Base-by-base conservation (phyloP, 306 rosid genomes). In the Begonia loranthoides region DNA sequence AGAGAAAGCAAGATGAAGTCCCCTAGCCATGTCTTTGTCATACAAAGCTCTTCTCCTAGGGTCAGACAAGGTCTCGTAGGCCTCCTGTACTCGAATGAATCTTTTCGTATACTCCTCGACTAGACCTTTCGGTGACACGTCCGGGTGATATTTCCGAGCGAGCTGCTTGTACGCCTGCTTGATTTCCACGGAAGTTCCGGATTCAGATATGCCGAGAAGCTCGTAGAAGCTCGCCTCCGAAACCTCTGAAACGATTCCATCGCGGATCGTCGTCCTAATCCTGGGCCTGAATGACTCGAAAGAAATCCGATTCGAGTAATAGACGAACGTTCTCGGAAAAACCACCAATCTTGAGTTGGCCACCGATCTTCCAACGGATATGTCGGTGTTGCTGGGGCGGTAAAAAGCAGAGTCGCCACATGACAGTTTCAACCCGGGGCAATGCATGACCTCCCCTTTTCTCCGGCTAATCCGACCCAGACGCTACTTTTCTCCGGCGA, bases 91-190 rank as follows among this genome's bases (percentile, higher is more conserved):
- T 62, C 60, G 83, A 59, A 90, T 76, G 44, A 90, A 90, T 72
- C 76, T 60, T 59, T 60, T 72, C 0, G 97, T 90, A 46, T 90
- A 68, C 70, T 85, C 97, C 40, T 85, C 83, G 22, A 77, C 80
- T 78, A 71, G 80, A 64, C 45, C 97, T 56, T 94, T 81, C 1
- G 97, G 97, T 5, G 97, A 85, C 17, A 90, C 95, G 22, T 90
- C 97, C 7, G 95, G 95, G 55, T 90, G 97, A 60, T 85, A 85
- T 70, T 85, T 82, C 46, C 85, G 67, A 9, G 87, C 97, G 0
- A 85, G 73, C 40, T 82, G 85, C 71, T 90, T 90, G 67, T 90
- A 90, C 5, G 95, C 97, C 22, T 54, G 78, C 72, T 90, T 90
- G 58, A 90, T 90, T 50, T 90, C 92, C 39, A 12, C 48, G 49